Base-by-base conservation (phyloP, 2,329 filamentous ascomycete species). In the Clonostachys solani region DNA sequence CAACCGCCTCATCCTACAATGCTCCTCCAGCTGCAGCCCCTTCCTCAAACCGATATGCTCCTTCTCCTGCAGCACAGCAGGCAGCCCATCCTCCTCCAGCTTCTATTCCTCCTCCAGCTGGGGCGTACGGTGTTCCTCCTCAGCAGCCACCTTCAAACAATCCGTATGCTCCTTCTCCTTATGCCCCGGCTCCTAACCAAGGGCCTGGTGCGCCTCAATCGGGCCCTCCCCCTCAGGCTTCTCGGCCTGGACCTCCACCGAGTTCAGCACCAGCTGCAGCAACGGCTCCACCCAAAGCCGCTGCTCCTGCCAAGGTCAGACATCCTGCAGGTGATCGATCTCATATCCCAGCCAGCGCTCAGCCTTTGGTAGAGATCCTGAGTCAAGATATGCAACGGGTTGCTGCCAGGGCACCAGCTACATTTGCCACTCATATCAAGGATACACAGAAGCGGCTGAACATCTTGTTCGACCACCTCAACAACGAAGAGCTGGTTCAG, bases 381-480 rank as follows among this genome's bases (percentile, higher is more conserved):
- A 85, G 75, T 46, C 78, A 80, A 33, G 92, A 97, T 57, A 91
- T 97, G 82, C 85, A 92, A 58, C 87, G 91, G 34, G 88, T 99
- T 47, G 92, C 92, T 50, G 72, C 84, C 33, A 87, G 89, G 56
- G 94, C 94, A 1, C 94, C 94, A 16, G 75, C 86, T n/a, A 84
- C 86, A 15, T 96, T 94, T 71, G 86, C 89, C 52, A 79, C 84
- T 13, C 92, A 97, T 64, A 91, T 99, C 17, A 88, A 90, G 58
- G 94, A 97, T 63, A 94, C 92, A 3, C 89, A 96, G 64, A 96
- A 96, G 71, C 84, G 94, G 29, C 78, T 99, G 49, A 89, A 88
- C 58, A 84, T 96, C 44, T 74, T 99, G n/a, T 97, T 96, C 64
- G 92, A 99, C 62, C 91, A 96, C 65, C 76, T 99, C 42, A 99